Evolutionary conservation across 169 alveolate genomes (phyloP), one percentile per base, ranked within the genome.

Genomic region (Cystoisospora suis): DNA sequence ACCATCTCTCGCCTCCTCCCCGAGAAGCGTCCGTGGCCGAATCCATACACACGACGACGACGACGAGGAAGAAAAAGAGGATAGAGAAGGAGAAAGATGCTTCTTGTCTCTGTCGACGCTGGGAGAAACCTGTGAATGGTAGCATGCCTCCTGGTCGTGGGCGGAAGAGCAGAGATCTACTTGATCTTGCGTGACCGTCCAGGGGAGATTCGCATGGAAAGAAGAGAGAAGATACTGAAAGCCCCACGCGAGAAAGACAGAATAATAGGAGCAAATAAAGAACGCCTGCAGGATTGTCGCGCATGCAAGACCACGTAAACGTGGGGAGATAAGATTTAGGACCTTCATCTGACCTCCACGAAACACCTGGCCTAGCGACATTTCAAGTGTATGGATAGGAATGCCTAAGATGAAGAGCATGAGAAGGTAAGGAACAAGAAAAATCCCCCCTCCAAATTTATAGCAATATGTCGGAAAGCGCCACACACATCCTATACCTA

Each of bases 401-500:
- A 88, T 17, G 42, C 92, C 87, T 5, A 88, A 56, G 44, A 88
- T n/a, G 58, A 88, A 44, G 70, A 88, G 81, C 80, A 75, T 38
- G 81, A 88, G 72, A 53, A 88, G 0, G 46, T 75, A 88, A 3
- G 81, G 56, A 34, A 53, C 38, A 3, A 75, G 44, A 17, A 88
- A 88, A 59, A 81, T 36, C 1, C 81, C 87, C 12, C 92, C 92
- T 12, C 92, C 92, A 59, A 80, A 88, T 53, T 75, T 88, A 79
- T 40, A 88, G 47, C 88, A 88, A 65, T 75, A 75, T 20, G 69
- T 2, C 9, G 92, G 92, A 36, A 88, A 88, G 0, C 92, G 1
- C 88, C 92, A 88, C 36, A 75, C 87, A 40, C 80, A 87, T 17
- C 91, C 91, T 38, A 87, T 72, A n/a, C 87, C 91, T 5, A 72